These are phyloP conservation scores for Peronosclerospora sorghi DNA, from an alignment of 352 stramenopile genomes.

Conservation along the genomic window DNA sequence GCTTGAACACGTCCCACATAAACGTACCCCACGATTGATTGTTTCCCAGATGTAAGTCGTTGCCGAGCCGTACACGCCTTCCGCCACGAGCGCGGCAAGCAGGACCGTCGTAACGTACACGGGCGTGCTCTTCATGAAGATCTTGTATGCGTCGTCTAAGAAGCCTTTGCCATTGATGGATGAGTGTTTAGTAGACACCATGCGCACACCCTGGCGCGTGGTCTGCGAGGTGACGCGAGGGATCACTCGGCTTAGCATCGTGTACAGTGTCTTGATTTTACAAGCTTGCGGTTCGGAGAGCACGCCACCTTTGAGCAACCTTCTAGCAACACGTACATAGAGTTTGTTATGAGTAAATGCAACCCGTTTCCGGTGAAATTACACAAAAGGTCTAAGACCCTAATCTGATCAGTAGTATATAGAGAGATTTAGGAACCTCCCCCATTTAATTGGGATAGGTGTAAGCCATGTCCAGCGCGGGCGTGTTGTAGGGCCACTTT, in stretches of 20 bases:
- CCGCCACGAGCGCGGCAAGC: slow-evolving; percentile 49
- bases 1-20: no score
- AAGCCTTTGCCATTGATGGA: slow-evolving; percentile 67
- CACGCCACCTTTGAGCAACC: slow-evolving; percentile 1
- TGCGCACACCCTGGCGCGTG: slow-evolving; percentile 30
- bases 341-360: no score
- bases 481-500: no score
- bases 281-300: slow-evolving; percentile 17
- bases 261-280: slow-evolving; percentile 4
- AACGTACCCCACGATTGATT: slow-evolving; percentile 73
- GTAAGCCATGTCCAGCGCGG: no score
- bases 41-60: slow-evolving; percentile 75
- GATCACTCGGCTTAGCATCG: slow-evolving; percentile 50
- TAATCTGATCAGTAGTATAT: no score
- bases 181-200: slow-evolving; percentile 53
- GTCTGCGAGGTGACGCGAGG: slow-evolving; percentile 29
- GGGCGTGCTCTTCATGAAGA: slow-evolving; percentile 76
- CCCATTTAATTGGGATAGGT: no score
- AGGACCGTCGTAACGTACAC: slow-evolving; percentile 76
- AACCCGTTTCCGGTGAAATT: no score
- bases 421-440: no score
- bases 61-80: slow-evolving; percentile 59
- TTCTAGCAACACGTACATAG: slow-evolving; percentile 5
- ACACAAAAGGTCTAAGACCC: no score
- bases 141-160: slow-evolving; percentile 52